These are phyloP conservation scores for Syzygium aqueum DNA, from an alignment of 345 rosid genomes.

Conservation along the genomic window DNA sequence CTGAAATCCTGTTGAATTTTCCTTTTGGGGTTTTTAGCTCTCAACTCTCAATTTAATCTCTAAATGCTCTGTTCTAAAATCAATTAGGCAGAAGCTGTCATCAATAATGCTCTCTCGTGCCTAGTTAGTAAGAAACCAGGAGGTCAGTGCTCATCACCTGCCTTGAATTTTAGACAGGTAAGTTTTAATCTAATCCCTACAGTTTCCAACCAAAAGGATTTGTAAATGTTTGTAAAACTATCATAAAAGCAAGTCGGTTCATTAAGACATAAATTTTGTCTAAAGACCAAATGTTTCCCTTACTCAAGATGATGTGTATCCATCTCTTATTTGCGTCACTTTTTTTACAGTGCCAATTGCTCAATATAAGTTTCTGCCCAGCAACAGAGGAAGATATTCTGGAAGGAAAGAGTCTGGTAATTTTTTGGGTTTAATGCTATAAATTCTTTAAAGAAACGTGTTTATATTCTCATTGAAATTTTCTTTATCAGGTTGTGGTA, in stretches of 20 bases:
- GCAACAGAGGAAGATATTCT: constrained; percentile 48
- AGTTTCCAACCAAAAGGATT: background rate
- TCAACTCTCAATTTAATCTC: background rate
- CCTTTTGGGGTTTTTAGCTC: background rate
- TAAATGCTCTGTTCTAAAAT: background rate
- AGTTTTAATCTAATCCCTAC: background rate
- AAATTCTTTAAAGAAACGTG: background rate
- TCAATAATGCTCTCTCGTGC: constrained; percentile 53
- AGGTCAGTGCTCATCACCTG: constrained; percentile 28
- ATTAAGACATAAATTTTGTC: background rate
- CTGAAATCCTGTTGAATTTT: constrained; percentile 4
- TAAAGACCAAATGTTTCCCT: background rate
- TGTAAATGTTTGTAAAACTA: background rate
- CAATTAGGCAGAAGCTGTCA: constrained; percentile 47
- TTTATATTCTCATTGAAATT: background rate
- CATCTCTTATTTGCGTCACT: background rate
- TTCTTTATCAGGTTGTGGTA: constrained; percentile 53
- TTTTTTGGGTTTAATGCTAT: background rate
- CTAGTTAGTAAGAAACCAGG: constrained; percentile 31
- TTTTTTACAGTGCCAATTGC: constrained; percentile 55
- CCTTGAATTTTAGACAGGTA: constrained; percentile 47
- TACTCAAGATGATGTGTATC: background rate
- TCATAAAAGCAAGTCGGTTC: background rate
- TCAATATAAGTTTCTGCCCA: constrained; percentile 87
- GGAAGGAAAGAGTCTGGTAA: constrained; percentile 63